Evolutionary conservation across 1,284 basidiomycete genomes (phyloP).

Genomic region (Apiotrichum veenhuisii): DNA sequence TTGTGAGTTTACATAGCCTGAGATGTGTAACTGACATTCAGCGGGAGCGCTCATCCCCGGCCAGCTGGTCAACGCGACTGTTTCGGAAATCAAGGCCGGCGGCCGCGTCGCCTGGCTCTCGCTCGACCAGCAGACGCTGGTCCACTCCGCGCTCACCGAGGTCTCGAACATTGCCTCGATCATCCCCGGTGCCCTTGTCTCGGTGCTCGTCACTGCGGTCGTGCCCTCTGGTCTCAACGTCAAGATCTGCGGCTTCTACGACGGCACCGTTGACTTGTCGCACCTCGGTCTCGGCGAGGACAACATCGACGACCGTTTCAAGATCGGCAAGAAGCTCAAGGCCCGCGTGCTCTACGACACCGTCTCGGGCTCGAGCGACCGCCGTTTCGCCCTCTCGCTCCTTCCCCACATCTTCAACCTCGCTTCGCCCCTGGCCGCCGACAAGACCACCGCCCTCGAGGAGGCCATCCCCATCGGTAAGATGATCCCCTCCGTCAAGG

Average conservation of each 20-base stretch:
- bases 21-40: slow-evolving; percentile 5
- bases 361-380: slow-evolving; percentile 59
- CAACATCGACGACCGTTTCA: slow-evolving; percentile 58
- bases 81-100: slow-evolving; percentile 59
- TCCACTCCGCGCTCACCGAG: slow-evolving; percentile 59
- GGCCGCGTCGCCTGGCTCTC: slow-evolving; percentile 44
- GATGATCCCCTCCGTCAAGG: slow-evolving; percentile 65
- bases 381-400: slow-evolving; percentile 74
- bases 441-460: slow-evolving; percentile 50
- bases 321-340: slow-evolving; percentile 80
- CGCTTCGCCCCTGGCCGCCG: slow-evolving; percentile 41
- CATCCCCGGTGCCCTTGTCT: slow-evolving; percentile 82
- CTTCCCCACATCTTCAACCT: slow-evolving; percentile 68
- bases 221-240: slow-evolving; percentile 76
- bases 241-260: slow-evolving; percentile 89
- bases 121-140: slow-evolving; percentile 55
- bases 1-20: slow-evolving; percentile 21
- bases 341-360: slow-evolving; percentile 83
- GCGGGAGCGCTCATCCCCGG: slow-evolving; percentile 52
- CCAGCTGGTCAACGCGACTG: slow-evolving; percentile 61
- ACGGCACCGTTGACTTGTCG: slow-evolving; percentile 80
- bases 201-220: slow-evolving; percentile 77
- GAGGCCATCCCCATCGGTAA: slow-evolving; percentile 70
- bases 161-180: slow-evolving; percentile 75
- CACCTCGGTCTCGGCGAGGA: slow-evolving; percentile 60